Percentiles rank a stretch among this genome's conserved stretches.
Evolutionary conservation across 139 green algal species (phyloP).

Genomic region (Medakamo hakoo): DNA sequence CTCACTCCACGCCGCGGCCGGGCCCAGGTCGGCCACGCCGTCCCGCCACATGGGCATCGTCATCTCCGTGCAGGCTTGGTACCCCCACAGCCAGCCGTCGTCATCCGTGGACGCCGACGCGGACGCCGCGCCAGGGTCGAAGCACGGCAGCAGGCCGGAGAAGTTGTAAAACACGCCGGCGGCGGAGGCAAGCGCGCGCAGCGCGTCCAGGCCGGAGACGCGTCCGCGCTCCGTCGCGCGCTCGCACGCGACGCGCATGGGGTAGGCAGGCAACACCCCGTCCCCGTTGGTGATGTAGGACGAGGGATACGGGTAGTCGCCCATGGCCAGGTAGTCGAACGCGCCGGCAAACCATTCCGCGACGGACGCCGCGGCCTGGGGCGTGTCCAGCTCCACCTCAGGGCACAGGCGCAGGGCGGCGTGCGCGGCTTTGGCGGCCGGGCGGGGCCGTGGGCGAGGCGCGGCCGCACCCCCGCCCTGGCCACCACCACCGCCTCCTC

Average conservation of each 20-base stretch:
- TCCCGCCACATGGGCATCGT: conserved; percentile 1
- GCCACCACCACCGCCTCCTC: no score
- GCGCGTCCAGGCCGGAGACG: background rate
- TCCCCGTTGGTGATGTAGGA: conserved; percentile 10
- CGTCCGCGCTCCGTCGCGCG: no score
- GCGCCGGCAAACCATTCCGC: background rate
- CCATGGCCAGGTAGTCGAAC: background rate
- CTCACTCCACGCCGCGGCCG: background rate
- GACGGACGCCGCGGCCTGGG: background rate
- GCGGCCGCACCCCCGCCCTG: no score
- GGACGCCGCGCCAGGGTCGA: background rate
- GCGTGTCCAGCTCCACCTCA: background rate
- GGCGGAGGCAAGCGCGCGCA: background rate
- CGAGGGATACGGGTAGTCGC: background rate
- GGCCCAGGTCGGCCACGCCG: background rate
- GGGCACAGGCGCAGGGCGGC: background rate
- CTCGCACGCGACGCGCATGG: conserved; percentile 2
- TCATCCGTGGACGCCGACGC: background rate
- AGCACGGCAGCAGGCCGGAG: background rate
- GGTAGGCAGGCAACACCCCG: conserved; percentile 2
- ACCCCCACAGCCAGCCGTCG: background rate
- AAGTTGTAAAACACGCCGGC: background rate
- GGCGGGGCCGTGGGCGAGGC: no score
- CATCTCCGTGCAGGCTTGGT: conserved; percentile 16
- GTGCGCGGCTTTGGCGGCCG: background rate